Conservation (phyloP, 371 early-diverging fungal genomes). For the Actinomortierella ambigua region DNA sequence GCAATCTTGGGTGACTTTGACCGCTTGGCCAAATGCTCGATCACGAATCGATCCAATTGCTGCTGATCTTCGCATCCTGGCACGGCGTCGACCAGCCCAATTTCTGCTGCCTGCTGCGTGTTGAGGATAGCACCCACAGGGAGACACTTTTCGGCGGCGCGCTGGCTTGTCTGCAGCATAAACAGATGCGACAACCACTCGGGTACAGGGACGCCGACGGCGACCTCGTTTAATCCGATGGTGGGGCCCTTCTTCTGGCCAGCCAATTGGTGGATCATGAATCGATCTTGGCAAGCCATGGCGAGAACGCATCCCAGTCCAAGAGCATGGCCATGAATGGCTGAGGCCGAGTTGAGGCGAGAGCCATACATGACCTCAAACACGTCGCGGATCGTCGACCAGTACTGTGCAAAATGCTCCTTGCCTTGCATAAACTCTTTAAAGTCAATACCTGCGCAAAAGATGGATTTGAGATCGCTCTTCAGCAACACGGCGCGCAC, state of each 20-base stretch:
- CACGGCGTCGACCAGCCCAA: conserved; percentile 30
- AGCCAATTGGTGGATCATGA: conserved; percentile 27
- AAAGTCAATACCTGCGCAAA: conserved; percentile 46
- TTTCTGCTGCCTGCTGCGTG: conserved; percentile 18
- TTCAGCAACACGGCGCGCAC: conserved; percentile 32
- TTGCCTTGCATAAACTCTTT: conserved; percentile 40
- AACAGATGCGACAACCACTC: conserved; percentile 39
- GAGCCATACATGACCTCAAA: conserved; percentile 41
- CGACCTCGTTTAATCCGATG: conserved; percentile 42
- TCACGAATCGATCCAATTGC: conserved; percentile 40
- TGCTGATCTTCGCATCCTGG: conserved; percentile 17
- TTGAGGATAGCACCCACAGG: conserved; percentile 35
- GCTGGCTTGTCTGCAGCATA: conserved; percentile 26
- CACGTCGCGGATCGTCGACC: conserved; percentile 33
- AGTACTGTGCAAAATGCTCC: conserved; percentile 23
- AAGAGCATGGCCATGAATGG: conserved; percentile 44
- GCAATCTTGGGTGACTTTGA: conserved; percentile 18
- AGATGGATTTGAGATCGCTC: conserved; percentile 45
- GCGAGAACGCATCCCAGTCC: conserved; percentile 43
- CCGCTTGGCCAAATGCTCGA: conserved; percentile 25
- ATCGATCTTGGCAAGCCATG: conserved; percentile 44
- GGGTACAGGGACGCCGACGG: conserved; percentile 42
- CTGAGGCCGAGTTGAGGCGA: conserved; percentile 40
- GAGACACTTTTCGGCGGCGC: conserved; percentile 34
- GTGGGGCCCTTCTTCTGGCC: conserved; percentile 11